Conservation (phyloP, 2,329 filamentous ascomycete genomes). For the Penicillium sp. region DNA sequence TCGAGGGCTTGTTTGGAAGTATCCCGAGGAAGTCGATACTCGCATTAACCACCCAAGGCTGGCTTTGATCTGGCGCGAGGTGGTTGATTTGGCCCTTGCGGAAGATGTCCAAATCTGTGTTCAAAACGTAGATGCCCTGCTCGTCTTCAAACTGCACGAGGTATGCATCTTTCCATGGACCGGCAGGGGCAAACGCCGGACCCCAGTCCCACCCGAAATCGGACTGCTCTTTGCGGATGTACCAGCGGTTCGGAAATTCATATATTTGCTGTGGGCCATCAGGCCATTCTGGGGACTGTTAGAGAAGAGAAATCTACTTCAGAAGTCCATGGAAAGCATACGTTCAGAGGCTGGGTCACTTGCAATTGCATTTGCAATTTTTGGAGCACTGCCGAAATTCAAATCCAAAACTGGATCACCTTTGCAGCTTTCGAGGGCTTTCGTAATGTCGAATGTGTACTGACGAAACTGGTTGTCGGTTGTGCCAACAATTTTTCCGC, state of each 20-base stretch:
- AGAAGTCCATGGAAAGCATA: conserved; percentile 17
- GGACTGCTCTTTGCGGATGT: conserved; percentile 62
- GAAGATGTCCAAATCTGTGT: conserved; percentile 62
- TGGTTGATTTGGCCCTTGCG: conserved; percentile 61
- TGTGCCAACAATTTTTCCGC: conserved; percentile 55
- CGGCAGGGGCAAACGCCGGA: conserved; percentile 63
- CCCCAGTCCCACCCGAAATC: conserved; percentile 70
- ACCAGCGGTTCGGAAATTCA: conserved; percentile 58
- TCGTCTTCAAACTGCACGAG: conserved; percentile 53
- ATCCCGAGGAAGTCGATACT: conserved; percentile 60
- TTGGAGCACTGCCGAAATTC: conserved; percentile 60
- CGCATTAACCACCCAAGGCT: conserved; percentile 63
- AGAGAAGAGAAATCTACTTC: not conserved
- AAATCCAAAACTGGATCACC: conserved; percentile 47
- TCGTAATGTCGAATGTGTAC: conserved; percentile 60
- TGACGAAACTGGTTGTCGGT: conserved; percentile 67
- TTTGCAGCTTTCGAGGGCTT: conserved; percentile 48
- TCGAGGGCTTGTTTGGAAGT: conserved; percentile 45
- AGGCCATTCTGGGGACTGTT: conserved; percentile 50
- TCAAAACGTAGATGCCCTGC: conserved; percentile 51
- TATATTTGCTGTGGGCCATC: conserved; percentile 50
- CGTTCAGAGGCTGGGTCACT: conserved; percentile 52
- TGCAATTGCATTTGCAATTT: conserved; percentile 57
- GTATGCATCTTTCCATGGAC: conserved; percentile 63
- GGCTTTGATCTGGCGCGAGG: conserved; percentile 57